Evolutionary conservation across 2,329 filamentous ascomycete genomes (phyloP).

Genomic region (Mariannaea sp.): DNA sequence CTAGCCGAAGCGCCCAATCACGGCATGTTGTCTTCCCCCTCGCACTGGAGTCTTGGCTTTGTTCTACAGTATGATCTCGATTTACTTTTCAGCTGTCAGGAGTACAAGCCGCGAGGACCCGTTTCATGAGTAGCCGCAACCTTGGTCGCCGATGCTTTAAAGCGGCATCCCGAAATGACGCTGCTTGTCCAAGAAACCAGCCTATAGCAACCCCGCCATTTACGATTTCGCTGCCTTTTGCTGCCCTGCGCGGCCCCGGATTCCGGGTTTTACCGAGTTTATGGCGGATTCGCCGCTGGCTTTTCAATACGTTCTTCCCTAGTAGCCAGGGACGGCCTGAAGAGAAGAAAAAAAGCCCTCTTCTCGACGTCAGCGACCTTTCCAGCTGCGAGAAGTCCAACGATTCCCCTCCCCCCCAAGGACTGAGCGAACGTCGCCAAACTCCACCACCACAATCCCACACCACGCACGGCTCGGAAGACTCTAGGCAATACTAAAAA

Average conservation of each 20-base stretch:
- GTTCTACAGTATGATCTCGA: no score
- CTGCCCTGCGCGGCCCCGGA: constrained; percentile 19
- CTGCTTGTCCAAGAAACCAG: constrained; percentile 25
- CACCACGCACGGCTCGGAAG: background rate
- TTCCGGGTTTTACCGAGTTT: constrained; percentile 36
- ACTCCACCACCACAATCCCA: background rate
- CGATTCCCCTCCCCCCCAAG: no score
- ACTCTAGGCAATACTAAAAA: background rate
- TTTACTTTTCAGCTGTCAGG: no score
- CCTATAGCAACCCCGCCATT: constrained; percentile 46
- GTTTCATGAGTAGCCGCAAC: background rate
- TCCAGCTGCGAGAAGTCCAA: background rate
- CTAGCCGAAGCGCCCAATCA: constrained; percentile 12
- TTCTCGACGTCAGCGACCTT: background rate
- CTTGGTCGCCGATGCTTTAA: constrained; percentile 15
- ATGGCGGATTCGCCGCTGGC: constrained; percentile 14
- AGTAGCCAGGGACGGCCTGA: no score
- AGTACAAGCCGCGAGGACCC: no score
- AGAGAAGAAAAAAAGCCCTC: background rate
- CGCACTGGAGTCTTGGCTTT: background rate
- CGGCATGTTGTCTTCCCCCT: background rate
- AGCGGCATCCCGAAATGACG: constrained; percentile 17
- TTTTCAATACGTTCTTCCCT: no score
- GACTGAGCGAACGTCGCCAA: background rate
- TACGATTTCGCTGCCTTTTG: constrained; percentile 26